These are phyloP conservation scores for Clarireedia paspali DNA, from an alignment of 2,329 filamentous ascomycete species.

Conservation along the genomic window DNA sequence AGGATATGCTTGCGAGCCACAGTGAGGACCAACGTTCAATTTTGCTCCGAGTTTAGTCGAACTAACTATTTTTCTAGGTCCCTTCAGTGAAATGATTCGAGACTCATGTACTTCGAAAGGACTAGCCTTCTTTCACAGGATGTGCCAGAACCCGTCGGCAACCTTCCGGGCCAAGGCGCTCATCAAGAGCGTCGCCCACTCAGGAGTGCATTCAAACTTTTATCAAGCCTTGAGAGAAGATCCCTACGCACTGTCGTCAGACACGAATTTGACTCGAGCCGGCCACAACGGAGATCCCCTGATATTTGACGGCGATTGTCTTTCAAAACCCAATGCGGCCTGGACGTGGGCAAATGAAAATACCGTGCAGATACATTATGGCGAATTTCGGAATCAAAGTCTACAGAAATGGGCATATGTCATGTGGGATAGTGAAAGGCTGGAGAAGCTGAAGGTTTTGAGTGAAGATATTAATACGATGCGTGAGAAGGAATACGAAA, in stretches of 20 bases:
- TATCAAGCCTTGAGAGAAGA: neutral
- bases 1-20: no score
- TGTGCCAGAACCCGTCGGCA: conserved; percentile 2
- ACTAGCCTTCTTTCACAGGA: conserved; percentile 4
- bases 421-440: conserved; percentile 10
- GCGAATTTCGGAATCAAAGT: neutral
- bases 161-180: neutral
- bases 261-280: conserved; percentile 1
- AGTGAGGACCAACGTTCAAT: neutral
- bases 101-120: conserved; percentile 6
- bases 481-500: neutral
- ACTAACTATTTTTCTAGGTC: no score
- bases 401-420: conserved; percentile 12
- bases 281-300: neutral
- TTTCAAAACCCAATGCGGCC: conserved; percentile 8
- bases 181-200: neutral
- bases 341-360: conserved; percentile 9
- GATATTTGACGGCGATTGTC: conserved; percentile 5
- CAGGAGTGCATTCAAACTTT: neutral
- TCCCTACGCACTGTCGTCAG: conserved; percentile 3
- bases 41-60: neutral
- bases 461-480: neutral
- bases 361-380: neutral
- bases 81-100: neutral
- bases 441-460: neutral